Percentiles rank a stretch among this genome's conserved stretches.
Conservation (phyloP, 495 filamentous ascomycete genomes). For the Hyphodiscus hymeniophilus region DNA sequence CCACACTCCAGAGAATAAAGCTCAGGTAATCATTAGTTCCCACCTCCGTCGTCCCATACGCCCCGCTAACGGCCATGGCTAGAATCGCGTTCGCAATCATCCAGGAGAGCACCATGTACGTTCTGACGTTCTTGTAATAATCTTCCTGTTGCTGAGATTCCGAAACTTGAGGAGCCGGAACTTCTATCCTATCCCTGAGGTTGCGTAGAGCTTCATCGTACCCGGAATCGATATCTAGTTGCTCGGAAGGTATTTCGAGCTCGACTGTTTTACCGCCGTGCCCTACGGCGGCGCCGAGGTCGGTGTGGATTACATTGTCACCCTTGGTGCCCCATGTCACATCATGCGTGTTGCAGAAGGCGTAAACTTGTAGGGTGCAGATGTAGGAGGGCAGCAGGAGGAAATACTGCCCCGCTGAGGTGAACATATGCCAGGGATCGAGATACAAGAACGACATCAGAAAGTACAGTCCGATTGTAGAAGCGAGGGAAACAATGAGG, state of each 20-base stretch:
- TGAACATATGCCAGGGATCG: constrained; percentile 99
- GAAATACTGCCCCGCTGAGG: constrained; percentile 87
- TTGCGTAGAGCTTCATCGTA: constrained; percentile 98
- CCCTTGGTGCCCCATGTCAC: constrained; percentile 99
- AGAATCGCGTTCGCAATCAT: constrained; percentile 87
- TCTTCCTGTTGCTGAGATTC: constrained; percentile 91
- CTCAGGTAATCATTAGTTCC: constrained; percentile 82
- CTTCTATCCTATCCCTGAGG: constrained; percentile 85
- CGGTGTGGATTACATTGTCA: constrained; percentile 87
- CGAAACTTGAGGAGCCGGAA: constrained; percentile 47
- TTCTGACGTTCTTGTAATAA: constrained; percentile 95
- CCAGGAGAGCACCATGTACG: constrained; percentile 98
- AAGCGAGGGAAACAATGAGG: constrained; percentile 80
- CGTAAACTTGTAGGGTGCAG: constrained; percentile 96
- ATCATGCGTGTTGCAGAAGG: constrained; percentile 99
- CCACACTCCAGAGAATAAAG: constrained; percentile 91
- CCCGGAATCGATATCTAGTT: constrained; percentile 95
- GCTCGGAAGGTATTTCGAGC: constrained; percentile 94
- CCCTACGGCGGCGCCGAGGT: constrained; percentile 75
- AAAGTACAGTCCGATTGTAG: constrained; percentile 92
- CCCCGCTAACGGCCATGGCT: constrained; percentile 88
- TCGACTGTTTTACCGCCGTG: constrained; percentile 62
- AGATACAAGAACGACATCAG: constrained; percentile 92
- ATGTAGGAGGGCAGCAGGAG: constrained; percentile 87
- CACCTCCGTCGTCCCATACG: constrained; percentile 61